Evolutionary conservation across 2,329 filamentous ascomycete genomes (phyloP).

Genomic region (Leptographium lundbergii): DNA sequence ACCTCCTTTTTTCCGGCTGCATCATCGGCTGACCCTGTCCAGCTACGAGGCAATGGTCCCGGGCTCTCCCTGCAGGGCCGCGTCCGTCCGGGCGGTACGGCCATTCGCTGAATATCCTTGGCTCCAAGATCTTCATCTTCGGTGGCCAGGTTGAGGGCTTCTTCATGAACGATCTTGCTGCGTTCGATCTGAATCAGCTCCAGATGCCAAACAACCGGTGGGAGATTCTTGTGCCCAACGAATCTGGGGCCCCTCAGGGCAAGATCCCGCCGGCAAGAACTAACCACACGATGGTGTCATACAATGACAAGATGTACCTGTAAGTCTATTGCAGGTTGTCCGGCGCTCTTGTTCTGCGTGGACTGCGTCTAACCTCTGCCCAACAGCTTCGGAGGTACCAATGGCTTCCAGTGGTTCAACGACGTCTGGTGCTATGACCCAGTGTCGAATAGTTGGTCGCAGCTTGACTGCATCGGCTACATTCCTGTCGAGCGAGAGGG

Average conservation of each 20-base stretch:
- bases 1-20: not conserved
- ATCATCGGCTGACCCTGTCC: slow-evolving; percentile 11
- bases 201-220: slow-evolving; percentile 85
- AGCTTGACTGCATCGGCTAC: slow-evolving; percentile 93
- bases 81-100: slow-evolving; percentile 87
- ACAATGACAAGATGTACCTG: slow-evolving; percentile 87
- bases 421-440: slow-evolving; percentile 97
- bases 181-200: slow-evolving; percentile 89
- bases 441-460: slow-evolving; percentile 66
- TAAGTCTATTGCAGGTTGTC: slow-evolving; percentile 33
- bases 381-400: slow-evolving; percentile 88
- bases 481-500: slow-evolving; percentile 90
- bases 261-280: slow-evolving; percentile 78
- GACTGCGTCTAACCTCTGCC: not conserved
- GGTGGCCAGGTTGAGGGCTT: slow-evolving; percentile 94
- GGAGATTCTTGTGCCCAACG: slow-evolving; percentile 79
- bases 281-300: slow-evolving; percentile 87
- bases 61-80: slow-evolving; percentile 75
- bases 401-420: slow-evolving; percentile 95
- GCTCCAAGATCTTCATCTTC: slow-evolving; percentile 95
- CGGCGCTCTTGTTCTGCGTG: not conserved
- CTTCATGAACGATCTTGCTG: slow-evolving; percentile 95
- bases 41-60: slow-evolving; percentile 98
- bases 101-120: slow-evolving; percentile 89
- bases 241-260: slow-evolving; percentile 44